Evolutionary conservation across 2,329 filamentous ascomycete species (phyloP), one percentile per base, ranked within the genome.

Genomic region (Pseudocercospora eumusae): DNA sequence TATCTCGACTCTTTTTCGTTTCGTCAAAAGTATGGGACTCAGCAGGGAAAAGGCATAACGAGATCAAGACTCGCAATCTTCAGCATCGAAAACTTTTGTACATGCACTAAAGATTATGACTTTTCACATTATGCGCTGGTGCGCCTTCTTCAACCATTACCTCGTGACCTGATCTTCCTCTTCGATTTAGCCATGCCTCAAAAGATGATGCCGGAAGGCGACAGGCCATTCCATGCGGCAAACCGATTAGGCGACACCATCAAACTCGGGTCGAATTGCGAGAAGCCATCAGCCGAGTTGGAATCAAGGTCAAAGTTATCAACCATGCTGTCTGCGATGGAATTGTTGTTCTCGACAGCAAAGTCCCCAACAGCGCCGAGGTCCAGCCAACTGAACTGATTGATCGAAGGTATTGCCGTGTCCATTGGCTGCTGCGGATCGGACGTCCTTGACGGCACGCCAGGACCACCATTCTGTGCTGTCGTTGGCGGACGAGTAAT

Each of bases 331-430:
- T 69, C 64, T 7, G 68, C 62, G 9, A 69, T 61, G 1, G 67
- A 70, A 36, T 71, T 72, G 60, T 71, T 73, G 49, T 73, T 74
- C 60, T 71, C 70, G 1, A 71, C 71, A 1, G 72, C 82, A 68
- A 83, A 86, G 64, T 86, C 84, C 0, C 84, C 84, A 1, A 87
- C 80, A 1, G 84, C 84, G 61, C 83, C 82, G 4, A 87, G 74
- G 68, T 87, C 84, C 1, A 85, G 77, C 85, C 85, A 87, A 0
- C 84, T 86, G 72, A 87, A 87, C 47, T 84, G 82, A 56, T 85
- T 80, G 75, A 65, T 77, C 59, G 66, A 79, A 62, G 56, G 72
- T 68, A 64, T 65, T 21, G 63, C 61, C 67, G 73, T 25, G 11
- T 67, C 64, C 56, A 61, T 45, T 8, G 57, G 61, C 42, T 64